phyloP scores from a whole-genome alignment of 176 grass and related monocot genomes.

The Zizania latifolia region DNA sequence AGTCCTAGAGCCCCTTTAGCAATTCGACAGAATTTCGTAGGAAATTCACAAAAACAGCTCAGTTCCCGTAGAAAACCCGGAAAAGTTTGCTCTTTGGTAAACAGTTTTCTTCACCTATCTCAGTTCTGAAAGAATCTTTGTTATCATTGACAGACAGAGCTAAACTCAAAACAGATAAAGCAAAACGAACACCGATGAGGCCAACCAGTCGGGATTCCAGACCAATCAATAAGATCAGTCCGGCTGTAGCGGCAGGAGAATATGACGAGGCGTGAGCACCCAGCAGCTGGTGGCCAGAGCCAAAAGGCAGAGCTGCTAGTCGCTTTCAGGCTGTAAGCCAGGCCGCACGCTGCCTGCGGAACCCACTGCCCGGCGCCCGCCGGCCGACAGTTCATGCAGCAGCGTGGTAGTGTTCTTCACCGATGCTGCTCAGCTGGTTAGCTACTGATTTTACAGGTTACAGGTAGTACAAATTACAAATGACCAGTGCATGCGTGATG shows the following conservation, averaged over 20 bases:
- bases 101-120: neutral
- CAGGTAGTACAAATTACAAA: neutral
- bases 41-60: neutral
- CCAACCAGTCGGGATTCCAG: conserved; percentile 14
- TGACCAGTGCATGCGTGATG: neutral
- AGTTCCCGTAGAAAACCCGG: neutral
- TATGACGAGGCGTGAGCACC: conserved; percentile 23
- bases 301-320: conserved; percentile 5
- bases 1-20: neutral
- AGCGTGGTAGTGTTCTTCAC: neutral
- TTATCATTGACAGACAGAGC: neutral
- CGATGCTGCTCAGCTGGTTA: neutral
- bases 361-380: neutral
- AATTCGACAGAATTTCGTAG: neutral
- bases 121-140: neutral
- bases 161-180: neutral
- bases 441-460: neutral
- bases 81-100: neutral
- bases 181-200: neutral
- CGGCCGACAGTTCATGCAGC: conserved; percentile 9
- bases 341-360: neutral
- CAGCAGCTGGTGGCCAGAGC: conserved; percentile 20
- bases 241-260: neutral
- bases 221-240: neutral
- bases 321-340: conserved; percentile 29